Evolutionary conservation across 192 early-diverging fungal species (phyloP).

Genomic region (Diversispora epigaea): DNA sequence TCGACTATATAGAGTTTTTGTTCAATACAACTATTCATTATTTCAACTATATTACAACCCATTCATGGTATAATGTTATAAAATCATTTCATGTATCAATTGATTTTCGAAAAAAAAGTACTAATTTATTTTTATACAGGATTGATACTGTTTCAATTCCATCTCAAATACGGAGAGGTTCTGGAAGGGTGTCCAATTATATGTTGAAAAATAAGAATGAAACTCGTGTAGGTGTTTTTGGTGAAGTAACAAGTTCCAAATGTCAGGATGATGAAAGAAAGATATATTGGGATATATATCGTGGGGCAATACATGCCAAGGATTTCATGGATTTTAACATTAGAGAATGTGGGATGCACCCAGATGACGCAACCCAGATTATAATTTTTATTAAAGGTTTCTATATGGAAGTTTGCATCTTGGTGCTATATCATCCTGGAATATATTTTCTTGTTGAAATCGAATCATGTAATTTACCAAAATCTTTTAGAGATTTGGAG

Average conservation of each 20-base stretch:
- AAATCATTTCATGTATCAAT: too few species aligned
- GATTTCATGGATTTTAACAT: constrained; percentile 21
- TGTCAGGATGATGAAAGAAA: constrained; percentile 2
- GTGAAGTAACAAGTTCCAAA: constrained; percentile 17
- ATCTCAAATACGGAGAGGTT: constrained; percentile 7
- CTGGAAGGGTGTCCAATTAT: constrained; percentile 1
- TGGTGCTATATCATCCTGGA: constrained; percentile 14
- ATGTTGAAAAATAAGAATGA: constrained; percentile 16
- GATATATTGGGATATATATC: constrained; percentile 25
- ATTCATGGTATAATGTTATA: constrained; percentile 28
- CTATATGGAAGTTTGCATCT: constrained; percentile 16
- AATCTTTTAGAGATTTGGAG: constrained; percentile 11
- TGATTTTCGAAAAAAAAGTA: background rate
- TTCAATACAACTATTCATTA: constrained; percentile 24
- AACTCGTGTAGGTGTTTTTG: constrained; percentile 3
- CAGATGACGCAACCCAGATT: background rate
- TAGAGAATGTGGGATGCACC: background rate
- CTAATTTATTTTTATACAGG: constrained; percentile 1
- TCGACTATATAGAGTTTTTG: constrained; percentile 15
- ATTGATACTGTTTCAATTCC: constrained; percentile 12
- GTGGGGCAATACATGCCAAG: constrained; percentile 22
- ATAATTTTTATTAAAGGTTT: constrained; percentile 22
- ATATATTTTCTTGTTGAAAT: constrained; percentile 31
- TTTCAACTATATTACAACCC: constrained; percentile 20
- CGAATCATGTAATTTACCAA: constrained; percentile 1